Evolutionary conservation across 306 rosid genomes (phyloP), one percentile per base, ranked within the genome.

Genomic region (Dryas drummondii): DNA sequence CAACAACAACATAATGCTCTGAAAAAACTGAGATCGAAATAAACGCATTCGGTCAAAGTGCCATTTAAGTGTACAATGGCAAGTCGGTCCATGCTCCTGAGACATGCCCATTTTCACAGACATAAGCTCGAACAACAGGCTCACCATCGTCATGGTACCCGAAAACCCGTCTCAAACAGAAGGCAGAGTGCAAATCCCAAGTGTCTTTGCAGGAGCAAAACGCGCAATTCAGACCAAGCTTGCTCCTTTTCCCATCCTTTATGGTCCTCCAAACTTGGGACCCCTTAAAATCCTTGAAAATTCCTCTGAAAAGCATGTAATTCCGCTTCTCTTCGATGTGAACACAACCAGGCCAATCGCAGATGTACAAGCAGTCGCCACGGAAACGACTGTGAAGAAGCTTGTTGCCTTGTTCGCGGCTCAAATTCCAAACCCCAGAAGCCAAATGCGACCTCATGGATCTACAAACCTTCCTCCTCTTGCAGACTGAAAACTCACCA

Each of bases 61-160:
- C 41, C n/a, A 50, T 79, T 32, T 47, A 93, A 58, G 92, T 58
- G 79, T 82, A 92, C 81, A 92, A 75, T 16, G 99, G 99, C 54
- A 86, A 63, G 80, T 96, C 96, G 1, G 99, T 96, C 99, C 99
- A 96, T 0, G 99, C 98, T 4, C 99, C 99, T 11, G 99, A 90
- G 53, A 96, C 99, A 76, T 96, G 99, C 0, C 99, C 99, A 72
- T 90, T 92, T 47, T 90, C 96, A 37, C 99, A 96, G 56, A 96
- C 99, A 75, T 79, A 96, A 73, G 99, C 99, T 13, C 97, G 79
- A 32, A 96, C 99, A 10, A 92, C 91, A 7, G 99, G 99, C 49
- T 96, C 98, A 0, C 99, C 99, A 63, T 96, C 99, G 5, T 89
- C 98, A 42, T 96, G 98, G 84, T 56, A 96, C 3, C 97, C 99